These are phyloP conservation scores for Phytophthora ramorum DNA, from an alignment of 352 stramenopile species.

Conservation along the genomic window DNA sequence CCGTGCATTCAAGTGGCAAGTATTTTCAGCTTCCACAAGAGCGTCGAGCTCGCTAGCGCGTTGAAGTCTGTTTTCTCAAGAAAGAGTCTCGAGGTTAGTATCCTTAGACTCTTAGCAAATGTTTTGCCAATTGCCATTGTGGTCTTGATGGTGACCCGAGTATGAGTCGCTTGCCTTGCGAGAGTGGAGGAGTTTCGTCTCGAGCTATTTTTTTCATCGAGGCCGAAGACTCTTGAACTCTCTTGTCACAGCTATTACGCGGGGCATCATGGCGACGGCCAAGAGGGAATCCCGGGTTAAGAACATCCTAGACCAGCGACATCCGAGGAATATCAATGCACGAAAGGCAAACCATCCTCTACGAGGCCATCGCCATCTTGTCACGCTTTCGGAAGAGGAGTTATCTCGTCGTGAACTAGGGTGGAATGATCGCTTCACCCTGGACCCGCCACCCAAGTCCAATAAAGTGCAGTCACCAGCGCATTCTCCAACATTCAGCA, in stretches of 20 bases:
- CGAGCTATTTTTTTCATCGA: conserved; percentile 29
- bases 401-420: conserved; percentile 69
- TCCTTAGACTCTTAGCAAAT: no score
- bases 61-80: no score
- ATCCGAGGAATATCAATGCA: conserved; percentile 21
- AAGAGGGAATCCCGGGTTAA: conserved; percentile 57
- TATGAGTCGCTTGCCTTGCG: not conserved
- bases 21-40: no score
- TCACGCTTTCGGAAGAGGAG: conserved; percentile 55
- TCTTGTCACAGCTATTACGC: not conserved
- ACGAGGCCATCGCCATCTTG: conserved; percentile 46
- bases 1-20: no score
- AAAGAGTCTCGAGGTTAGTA: no score
- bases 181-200: conserved; percentile 16
- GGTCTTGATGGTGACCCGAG: no score
- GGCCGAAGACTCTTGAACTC: conserved; percentile 4
- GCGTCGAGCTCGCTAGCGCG: no score
- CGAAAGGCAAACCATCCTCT: conserved; percentile 28
- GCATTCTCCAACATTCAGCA: conserved; percentile 30
- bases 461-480: conserved; percentile 48
- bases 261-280: conserved; percentile 43
- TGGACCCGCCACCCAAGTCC: conserved; percentile 55
- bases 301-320: conserved; percentile 48
- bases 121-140: no score
- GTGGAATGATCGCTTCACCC: conserved; percentile 79